phyloP scores from a whole-genome alignment of 2,329 filamentous ascomycete species.

The Fusarium chlamydosporum region DNA sequence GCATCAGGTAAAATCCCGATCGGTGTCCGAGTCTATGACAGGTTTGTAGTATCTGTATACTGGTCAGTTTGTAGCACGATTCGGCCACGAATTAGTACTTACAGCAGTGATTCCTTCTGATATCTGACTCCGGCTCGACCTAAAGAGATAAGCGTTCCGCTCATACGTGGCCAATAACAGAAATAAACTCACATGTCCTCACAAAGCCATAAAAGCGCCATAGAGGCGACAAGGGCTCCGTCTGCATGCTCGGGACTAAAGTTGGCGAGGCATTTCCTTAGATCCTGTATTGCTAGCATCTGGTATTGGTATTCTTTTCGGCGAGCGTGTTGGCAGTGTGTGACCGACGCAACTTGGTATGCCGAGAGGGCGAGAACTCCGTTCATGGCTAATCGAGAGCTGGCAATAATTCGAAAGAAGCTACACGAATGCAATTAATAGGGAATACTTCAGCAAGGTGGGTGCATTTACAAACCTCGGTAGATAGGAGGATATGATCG shows the following conservation, averaged over 20 bases:
- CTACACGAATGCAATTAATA: background rate
- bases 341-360: conserved; percentile 31
- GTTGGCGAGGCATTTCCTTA: conserved; percentile 18
- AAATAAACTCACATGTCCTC: conserved; percentile 27
- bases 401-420: conserved; percentile 28
- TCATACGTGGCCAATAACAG: background rate
- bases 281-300: conserved; percentile 34
- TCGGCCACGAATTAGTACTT: background rate
- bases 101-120: conserved; percentile 31
- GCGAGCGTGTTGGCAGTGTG: conserved; percentile 28
- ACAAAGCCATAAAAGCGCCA: conserved; percentile 30
- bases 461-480: conserved; percentile 16
- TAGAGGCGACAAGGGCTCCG: conserved; percentile 28
- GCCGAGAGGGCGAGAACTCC: conserved; percentile 31
- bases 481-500: conserved; percentile 28
- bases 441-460: accelerated
- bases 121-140: conserved; percentile 27
- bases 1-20: conserved; percentile 22
- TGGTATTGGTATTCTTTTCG: conserved; percentile 37
- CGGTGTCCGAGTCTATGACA: conserved; percentile 18
- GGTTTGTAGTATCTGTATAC: conserved; percentile 11
- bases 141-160: conserved; percentile 6
- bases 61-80: background rate
- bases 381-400: conserved; percentile 33
- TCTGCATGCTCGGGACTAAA: conserved; percentile 29